These are phyloP conservation scores for Phytophthora cactorum DNA, from an alignment of 352 stramenopile species.

Conservation along the genomic window DNA sequence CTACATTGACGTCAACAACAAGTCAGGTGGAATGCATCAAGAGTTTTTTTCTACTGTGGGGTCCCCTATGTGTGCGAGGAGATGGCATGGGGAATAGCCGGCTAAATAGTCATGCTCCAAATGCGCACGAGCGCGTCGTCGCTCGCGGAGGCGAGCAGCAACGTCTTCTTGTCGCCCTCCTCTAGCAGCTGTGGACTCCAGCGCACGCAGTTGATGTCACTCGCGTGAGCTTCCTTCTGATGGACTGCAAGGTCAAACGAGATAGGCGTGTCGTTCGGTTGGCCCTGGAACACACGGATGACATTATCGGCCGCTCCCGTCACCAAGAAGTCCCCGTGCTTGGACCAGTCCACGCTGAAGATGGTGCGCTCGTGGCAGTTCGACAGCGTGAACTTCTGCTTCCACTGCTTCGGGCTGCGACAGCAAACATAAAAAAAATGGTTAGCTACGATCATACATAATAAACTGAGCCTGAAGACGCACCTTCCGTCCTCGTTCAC, in stretches of 20 bases:
- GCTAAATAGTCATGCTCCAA: constrained; percentile 41
- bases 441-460: background rate
- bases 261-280: constrained; percentile 15
- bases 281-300: constrained; percentile 87
- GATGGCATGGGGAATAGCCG: too few relatives aligned
- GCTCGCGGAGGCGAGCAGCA: constrained; percentile 70
- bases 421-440: background rate
- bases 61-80: background rate
- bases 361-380: constrained; percentile 91
- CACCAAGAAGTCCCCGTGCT: constrained; percentile 85
- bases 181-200: constrained; percentile 59
- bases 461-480: background rate
- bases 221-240: constrained; percentile 64
- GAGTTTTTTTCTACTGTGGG: background rate
- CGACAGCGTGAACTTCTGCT: constrained; percentile 77
- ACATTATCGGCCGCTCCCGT: constrained; percentile 92
- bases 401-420: constrained; percentile 77
- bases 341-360: constrained; percentile 94
- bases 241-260: constrained; percentile 75
- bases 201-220: constrained; percentile 86
- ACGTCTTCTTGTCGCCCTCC: constrained; percentile 32
- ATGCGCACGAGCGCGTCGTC: constrained; percentile 74
- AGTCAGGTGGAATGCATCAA: background rate
- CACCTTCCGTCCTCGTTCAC: constrained; percentile 56
- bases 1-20: too few relatives aligned